Conservation (phyloP, 306 rosid genomes). For the Ochetophila trinervis region DNA sequence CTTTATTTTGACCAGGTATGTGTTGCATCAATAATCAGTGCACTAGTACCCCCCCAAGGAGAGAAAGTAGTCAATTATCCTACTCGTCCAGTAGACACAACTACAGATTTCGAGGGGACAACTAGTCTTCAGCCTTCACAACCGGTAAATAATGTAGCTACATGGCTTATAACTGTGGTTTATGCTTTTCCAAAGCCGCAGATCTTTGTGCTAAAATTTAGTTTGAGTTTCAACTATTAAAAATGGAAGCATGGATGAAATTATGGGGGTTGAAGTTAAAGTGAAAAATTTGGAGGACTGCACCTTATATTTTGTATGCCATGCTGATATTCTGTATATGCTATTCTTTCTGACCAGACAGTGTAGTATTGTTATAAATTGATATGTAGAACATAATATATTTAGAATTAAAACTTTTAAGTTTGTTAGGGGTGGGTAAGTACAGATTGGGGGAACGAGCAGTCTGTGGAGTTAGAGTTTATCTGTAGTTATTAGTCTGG, state of each 20-base stretch:
- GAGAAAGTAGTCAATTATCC: slow-evolving; percentile 85
- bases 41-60: slow-evolving; percentile 80
- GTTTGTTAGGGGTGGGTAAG: too few relatives aligned
- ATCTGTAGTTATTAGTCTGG: too few relatives aligned
- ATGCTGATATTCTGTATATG: too few relatives aligned
- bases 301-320: too few relatives aligned
- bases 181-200: background rate
- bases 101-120: slow-evolving; percentile 92
- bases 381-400: too few relatives aligned
- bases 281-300: too few relatives aligned
- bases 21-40: slow-evolving; percentile 52
- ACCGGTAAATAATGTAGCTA: slow-evolving; percentile 49
- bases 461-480: too few relatives aligned
- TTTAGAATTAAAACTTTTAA: too few relatives aligned
- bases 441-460: too few relatives aligned
- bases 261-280: too few relatives aligned
- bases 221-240: background rate
- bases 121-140: slow-evolving; percentile 82
- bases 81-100: slow-evolving; percentile 87
- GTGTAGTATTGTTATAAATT: too few relatives aligned
- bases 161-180: slow-evolving; percentile 1
- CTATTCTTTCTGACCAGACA: too few relatives aligned
- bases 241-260: background rate
- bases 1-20: slow-evolving; percentile 32
- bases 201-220: background rate